Base-by-base conservation (phyloP, 441 rosid species). In the Hypseocharis bilobata region DNA sequence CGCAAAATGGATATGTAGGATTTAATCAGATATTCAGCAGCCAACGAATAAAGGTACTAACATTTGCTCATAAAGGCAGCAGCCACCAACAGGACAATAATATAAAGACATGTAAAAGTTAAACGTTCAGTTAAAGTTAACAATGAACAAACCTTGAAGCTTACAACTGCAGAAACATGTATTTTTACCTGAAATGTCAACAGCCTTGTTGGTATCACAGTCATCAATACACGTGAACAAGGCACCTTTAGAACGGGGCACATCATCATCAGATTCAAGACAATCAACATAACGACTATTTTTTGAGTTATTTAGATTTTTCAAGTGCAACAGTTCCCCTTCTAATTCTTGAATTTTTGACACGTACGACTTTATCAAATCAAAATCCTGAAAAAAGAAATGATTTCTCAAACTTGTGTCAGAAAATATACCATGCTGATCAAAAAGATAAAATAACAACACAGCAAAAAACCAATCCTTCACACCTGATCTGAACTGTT, bases 331-430 rank as follows among this genome's bases (percentile, higher is more conserved):
- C 75, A 93, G 61, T 72, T 93, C 95, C 69, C 90, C 92, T 80
- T 91, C 98, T 66, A 91, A 80, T 66, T 87, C 95, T 79, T 93
- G 96, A 82, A 91, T 88, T 83, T 85, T 91, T 30, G 82, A 81
- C 54, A 93, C 85, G 68, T 93, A 86, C 62, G 70, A 78, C 62
- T 80, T 91, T 63, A 93, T 52, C 82, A 93, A 76, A 81, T 84
- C 85, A 74, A 64, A 72, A 65, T 82, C 96, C 98, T 93, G 81
- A 60, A 74, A 67, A 7, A n/a, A n/a, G n/a, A n/a, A n/a, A 62
- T 25, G 63, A 64, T 69, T 63, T 49, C 23, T 55, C 67, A 66
- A n/a, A 29, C 60, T 57, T 56, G 63, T 49, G 55, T 74, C 60
- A 76, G 60, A 56, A 60, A 69, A 51, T 28, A 23, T 60, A 3